Evolutionary conservation across 2,329 filamentous ascomycete species (phyloP), one percentile per base, ranked within the genome.

Genomic region (Talaromyces sp.): DNA sequence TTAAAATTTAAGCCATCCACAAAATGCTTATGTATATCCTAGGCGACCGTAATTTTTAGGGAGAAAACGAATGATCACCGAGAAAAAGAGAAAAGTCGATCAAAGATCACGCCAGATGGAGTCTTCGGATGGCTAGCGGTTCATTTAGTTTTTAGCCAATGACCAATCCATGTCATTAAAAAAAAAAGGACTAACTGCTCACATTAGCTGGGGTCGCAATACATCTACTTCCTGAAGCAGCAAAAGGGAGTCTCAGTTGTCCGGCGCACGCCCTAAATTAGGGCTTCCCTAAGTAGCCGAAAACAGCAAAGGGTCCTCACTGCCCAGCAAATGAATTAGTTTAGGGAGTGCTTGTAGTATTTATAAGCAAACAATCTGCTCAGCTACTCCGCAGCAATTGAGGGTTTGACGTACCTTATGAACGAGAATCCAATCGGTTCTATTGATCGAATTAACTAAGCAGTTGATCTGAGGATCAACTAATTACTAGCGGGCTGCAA

Each of bases 271-370:
- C 50, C 50, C 31, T 54, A 35, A 43, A 27, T 25, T 58, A 58
- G 56, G 56, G 37, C 37, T 41, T 33, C 35, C 37, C 56, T 41
- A 11, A 19, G 56, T 27, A 7, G 19, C 56, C 35, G 22, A 11
- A 41, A 59, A 59, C 47, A 50, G 33, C 39, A 45, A 59, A 59
- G 37, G 22, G 17, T 13, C 35, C 22, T 39, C 33, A 3, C 13
- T 39, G 22, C 19, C 25, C 13, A 25, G 45, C 45, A 49, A 49
- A 11, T 49, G 22, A 17, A 56, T 37, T 39, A 56, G n/a, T 56
- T 56, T 37, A 56, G 50, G 49, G 50, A 56, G 50, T 56, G 52
- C 52, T 37, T 39, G 31, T 56, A 56, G 50, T 35, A 56, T 56
- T 22, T 56, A 22, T 56, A 37, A 56, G 31, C 50, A 56, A 39